phyloP scores from a whole-genome alignment of 495 filamentous ascomycete species.

The Polyplosphaeria fusca region DNA sequence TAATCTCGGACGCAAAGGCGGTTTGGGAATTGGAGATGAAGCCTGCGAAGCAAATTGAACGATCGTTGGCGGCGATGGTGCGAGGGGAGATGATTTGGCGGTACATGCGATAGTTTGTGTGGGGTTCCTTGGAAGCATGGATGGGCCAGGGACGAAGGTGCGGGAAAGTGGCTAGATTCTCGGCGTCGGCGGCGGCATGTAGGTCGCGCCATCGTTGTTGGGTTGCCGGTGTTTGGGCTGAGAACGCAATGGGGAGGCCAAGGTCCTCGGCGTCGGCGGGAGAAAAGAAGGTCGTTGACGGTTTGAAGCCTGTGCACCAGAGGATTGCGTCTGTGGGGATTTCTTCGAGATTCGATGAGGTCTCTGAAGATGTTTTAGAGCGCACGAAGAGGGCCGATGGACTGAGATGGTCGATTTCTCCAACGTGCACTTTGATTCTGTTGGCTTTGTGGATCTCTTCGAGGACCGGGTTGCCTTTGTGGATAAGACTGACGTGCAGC shows the following conservation, averaged over 20 bases:
- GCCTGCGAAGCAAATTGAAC: conserved; percentile 12
- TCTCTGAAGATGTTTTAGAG: not conserved
- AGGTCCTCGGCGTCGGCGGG: conserved; percentile 3
- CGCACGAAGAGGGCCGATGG: not conserved
- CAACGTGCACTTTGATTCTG: conserved; percentile 1
- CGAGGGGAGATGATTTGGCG: conserved; percentile 9
- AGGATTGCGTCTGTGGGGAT: conserved; percentile 8
- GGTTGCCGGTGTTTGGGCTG: not conserved
- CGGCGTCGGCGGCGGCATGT: conserved; percentile 1
- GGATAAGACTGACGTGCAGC: conserved; percentile 3
- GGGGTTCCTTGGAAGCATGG: not conserved
- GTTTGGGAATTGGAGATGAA: conserved; percentile 12
- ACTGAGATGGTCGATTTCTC: not conserved
- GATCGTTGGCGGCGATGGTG: conserved; percentile 1
- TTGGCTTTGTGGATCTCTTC: conserved; percentile 13
- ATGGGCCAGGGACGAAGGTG: not conserved
- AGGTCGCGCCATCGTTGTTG: conserved; percentile 6
- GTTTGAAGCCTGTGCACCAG: conserved; percentile 14
- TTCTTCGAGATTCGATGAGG: not conserved
- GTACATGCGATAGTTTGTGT: conserved; percentile 20
- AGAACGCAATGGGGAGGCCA: conserved; percentile 4
- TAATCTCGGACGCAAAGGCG: conserved; percentile 11
- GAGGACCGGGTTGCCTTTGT: conserved; percentile 15
- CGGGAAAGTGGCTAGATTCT: not conserved
- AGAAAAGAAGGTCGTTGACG: conserved; percentile 6